Evolutionary conservation across 2,329 filamentous ascomycete species (phyloP).

Genomic region (Exophiala alcalophila): DNA sequence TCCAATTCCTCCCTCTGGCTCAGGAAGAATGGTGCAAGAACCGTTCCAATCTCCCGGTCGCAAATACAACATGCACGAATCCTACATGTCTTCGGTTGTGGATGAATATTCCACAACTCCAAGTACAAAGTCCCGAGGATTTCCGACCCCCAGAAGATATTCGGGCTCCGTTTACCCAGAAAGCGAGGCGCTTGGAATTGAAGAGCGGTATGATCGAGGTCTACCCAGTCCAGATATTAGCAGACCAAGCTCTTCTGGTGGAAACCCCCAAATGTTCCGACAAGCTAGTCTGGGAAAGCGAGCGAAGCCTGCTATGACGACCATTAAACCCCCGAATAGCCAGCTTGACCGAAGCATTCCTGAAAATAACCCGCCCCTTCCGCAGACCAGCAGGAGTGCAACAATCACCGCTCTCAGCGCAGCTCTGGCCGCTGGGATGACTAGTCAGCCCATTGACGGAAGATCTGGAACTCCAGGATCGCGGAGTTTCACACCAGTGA

Average conservation of each 20-base stretch:
- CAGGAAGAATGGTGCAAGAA: conserved; percentile 13
- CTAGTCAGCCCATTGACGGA: conserved; percentile 2
- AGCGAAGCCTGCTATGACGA: conserved; percentile 43
- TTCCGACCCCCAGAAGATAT: conserved; percentile 20
- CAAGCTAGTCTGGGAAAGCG: conserved; percentile 45
- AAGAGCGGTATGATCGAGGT: conserved; percentile 14
- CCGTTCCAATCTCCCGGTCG: conserved; percentile 14
- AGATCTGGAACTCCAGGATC: conserved; percentile 15
- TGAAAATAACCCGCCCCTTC: conserved; percentile 7
- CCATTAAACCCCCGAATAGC: conserved; percentile 32
- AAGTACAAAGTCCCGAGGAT: conserved; percentile 19
- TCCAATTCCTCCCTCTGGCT: conserved; percentile 16
- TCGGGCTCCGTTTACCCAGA: conserved; percentile 26
- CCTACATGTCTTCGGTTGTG: conserved; percentile 26
- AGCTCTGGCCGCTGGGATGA: conserved; percentile 26
- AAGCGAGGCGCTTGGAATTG: conserved; percentile 20
- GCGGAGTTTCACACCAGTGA: conserved; percentile 21
- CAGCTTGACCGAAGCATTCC: conserved; percentile 31
- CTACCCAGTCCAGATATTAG: conserved; percentile 4
- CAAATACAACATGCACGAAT: conserved; percentile 23
- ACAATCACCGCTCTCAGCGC: conserved; percentile 27
- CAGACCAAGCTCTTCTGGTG: conserved; percentile 10
- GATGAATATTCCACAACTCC: conserved; percentile 24
- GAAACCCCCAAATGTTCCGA: conserved; percentile 36
- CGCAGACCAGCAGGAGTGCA: conserved; percentile 17